A percentile compares a stretch with the other conserved stretches of the same genome.
These are phyloP conservation scores for Candida anutae DNA, from an alignment of 1,139 yeast species.

Conservation along the genomic window DNA sequence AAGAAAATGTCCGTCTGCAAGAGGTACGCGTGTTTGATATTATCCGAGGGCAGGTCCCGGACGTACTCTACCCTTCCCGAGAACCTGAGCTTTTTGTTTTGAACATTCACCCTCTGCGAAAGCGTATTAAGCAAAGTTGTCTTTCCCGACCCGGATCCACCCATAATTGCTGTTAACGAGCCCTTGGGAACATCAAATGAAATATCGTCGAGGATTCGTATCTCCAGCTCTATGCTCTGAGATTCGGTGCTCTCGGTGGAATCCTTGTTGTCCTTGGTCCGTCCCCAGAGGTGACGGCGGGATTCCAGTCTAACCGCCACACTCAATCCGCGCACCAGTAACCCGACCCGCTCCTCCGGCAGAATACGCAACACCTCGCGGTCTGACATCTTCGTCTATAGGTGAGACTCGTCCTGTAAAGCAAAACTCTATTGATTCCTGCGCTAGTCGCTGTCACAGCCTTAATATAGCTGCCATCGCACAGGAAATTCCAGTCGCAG, in stretches of 20 bases:
- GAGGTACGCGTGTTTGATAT: conserved; percentile 56
- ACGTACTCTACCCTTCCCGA: conserved; percentile 20
- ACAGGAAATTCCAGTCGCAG: no score
- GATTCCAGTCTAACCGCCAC: conserved; percentile 18
- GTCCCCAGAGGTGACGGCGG: conserved; percentile 1
- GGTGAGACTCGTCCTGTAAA: no score
- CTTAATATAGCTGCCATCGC: no score
- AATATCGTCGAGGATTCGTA: conserved; percentile 31
- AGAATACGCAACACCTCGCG: conserved; percentile 3
- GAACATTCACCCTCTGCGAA: conserved; percentile 48
- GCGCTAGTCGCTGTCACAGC: no score
- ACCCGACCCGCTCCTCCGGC: conserved; percentile 18
- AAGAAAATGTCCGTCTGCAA: conserved; percentile 70
- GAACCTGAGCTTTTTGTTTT: conserved; percentile 24
- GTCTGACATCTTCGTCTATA: neutral
- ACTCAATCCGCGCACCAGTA: conserved; percentile 22
- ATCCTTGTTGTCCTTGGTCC: conserved; percentile 1
- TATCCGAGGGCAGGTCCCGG: conserved; percentile 1
- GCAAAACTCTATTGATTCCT: no score
- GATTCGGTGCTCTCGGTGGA: conserved; percentile 1
- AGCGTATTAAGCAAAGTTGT: conserved; percentile 71
- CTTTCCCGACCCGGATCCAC: conserved; percentile 85
- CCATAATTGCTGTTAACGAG: conserved; percentile 62
- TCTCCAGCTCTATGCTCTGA: neutral
- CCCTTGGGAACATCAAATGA: conserved; percentile 50